Evolutionary conservation across 805 yeast species (phyloP), one percentile per base, ranked within the genome.

Genomic region (Metahyphopichia silvanorum): DNA sequence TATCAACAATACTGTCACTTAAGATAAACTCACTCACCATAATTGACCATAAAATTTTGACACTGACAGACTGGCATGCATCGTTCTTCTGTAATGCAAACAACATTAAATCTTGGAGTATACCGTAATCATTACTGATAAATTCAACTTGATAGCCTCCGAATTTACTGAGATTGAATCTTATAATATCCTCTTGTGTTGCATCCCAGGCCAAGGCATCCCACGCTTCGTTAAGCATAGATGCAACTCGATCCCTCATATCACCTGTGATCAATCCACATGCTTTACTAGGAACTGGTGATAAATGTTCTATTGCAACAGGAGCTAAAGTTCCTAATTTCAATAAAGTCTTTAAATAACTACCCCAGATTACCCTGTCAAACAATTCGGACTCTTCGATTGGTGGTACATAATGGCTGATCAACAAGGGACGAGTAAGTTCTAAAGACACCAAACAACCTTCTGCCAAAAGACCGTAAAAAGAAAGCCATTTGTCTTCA

Each of bases 101-200:
- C 26, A 80, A 68, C 62, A 82, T 66, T 35, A 87, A 56, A 34
- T 80, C 84, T 31, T 75, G 75, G 25, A 86, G 59, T 17, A 86
- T 69, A 21, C 79, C 72, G 35, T 75, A 76, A 37, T 78, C 82
- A 25, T 60, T 60, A 40, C 64, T 64, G 21, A 80, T 69, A 39
- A 86, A 75, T 45, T 74, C 77, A 21, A 72, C 76, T 55, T 87
- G 96, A 45, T 71, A 77, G 0, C 89, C 88, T 25, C 89, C 85
- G 40, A 79, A 74, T 43, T 66, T 66, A 25, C 63, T 66, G 27
- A 86, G 51, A 31, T 79, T 81, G 58, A 82, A 86, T 40, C 86
- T 59, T 3, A 50, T 57, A 18, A 61, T 49, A 42, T 78, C 83
- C 19, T 74, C 79, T 13, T 69, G 68, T 16, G 71, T 55, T 3